Conservation (phyloP, 805 yeast species). For the Hanseniaspora occidentalis region DNA sequence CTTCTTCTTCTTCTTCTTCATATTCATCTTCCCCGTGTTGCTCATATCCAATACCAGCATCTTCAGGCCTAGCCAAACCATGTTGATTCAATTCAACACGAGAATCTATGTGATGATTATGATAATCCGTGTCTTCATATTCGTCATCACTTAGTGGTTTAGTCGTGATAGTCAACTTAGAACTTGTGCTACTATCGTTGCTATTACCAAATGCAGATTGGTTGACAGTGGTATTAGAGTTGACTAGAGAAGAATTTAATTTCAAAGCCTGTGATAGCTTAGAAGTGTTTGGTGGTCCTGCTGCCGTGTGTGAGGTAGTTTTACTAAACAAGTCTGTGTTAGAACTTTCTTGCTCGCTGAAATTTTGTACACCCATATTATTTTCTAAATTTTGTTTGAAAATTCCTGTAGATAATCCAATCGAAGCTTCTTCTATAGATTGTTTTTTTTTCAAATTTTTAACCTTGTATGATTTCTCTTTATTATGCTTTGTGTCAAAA, state of each 20-base stretch:
- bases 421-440: too few species aligned
- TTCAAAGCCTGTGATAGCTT: neutral
- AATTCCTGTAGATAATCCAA: neutral
- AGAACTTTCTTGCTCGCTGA: neutral
- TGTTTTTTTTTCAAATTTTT: neutral
- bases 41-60: neutral
- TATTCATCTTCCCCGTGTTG: neutral
- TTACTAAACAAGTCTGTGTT: neutral
- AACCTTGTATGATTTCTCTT: neutral
- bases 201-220: too few species aligned
- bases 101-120: neutral
- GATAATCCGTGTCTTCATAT: neutral
- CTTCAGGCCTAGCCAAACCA: too few species aligned
- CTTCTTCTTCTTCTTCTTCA: constrained; percentile 1
- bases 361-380: too few species aligned
- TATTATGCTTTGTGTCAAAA: neutral
- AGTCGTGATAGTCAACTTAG: neutral
- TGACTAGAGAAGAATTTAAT: neutral
- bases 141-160: constrained; percentile 1
- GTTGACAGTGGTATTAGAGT: neutral
- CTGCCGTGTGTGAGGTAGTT: neutral
- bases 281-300: neutral
- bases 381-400: too few species aligned
- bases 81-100: too few species aligned
- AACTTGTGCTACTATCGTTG: too few species aligned